These are phyloP conservation scores for Ganoderma boninense DNA, from an alignment of 1,284 basidiomycete species.

Conservation along the genomic window DNA sequence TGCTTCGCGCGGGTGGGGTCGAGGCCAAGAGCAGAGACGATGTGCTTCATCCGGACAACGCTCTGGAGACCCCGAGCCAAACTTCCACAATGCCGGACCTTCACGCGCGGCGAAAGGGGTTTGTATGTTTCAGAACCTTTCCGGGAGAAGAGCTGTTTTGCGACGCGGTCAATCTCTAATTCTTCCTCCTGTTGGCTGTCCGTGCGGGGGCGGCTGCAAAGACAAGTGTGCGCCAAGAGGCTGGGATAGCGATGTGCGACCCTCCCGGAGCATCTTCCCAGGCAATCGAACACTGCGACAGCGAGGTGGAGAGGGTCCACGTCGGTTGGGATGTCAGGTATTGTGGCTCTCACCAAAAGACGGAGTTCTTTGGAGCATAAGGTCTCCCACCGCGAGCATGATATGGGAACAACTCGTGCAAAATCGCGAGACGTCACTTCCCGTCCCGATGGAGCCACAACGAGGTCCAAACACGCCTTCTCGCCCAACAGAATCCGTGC, in stretches of 20 bases:
- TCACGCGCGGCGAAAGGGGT: not conserved
- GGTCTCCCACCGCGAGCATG: not conserved
- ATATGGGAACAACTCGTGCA: not conserved
- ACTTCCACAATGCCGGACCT: not conserved
- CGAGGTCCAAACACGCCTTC: not conserved
- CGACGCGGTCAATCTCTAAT: not conserved
- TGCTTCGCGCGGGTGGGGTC: not conserved
- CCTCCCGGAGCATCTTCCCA: not conserved
- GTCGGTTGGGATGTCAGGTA: not conserved
- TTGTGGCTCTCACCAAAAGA: not conserved
- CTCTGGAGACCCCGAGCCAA: not conserved
- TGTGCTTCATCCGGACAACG: not conserved
- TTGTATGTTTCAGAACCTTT: not conserved
- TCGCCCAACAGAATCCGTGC: not conserved
- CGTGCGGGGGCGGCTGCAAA: not conserved
- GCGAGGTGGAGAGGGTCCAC: constrained; percentile 5
- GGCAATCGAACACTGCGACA: not conserved
- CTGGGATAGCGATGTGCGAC: not conserved
- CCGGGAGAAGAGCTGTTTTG: not conserved
- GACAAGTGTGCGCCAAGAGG: not conserved
- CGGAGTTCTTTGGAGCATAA: not conserved
- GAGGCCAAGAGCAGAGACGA: not conserved
- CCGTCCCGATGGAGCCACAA: not conserved
- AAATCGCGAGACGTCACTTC: not conserved
- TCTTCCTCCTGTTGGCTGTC: not conserved